Percentiles rank a stretch among this genome's conserved stretches.
phyloP scores from a whole-genome alignment of 2,329 filamentous ascomycete genomes.

The Penicillium sp. region DNA sequence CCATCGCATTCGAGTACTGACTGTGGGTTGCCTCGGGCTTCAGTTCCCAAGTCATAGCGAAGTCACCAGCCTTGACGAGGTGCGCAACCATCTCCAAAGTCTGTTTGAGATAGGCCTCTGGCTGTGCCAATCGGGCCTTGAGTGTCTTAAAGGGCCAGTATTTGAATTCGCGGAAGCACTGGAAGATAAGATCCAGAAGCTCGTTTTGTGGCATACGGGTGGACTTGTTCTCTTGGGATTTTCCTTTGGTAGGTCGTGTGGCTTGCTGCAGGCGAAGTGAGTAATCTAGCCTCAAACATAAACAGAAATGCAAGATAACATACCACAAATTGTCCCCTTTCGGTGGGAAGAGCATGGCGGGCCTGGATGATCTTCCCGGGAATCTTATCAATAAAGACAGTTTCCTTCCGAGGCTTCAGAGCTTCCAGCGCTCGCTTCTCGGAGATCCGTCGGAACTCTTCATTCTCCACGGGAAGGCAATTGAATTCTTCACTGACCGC shows the following conservation, averaged over 20 bases:
- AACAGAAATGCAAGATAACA: slow-evolving; percentile 20
- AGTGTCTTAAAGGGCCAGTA: slow-evolving; percentile 95
- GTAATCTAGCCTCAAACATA: slow-evolving; percentile 9
- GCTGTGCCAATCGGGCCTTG: slow-evolving; percentile 74
- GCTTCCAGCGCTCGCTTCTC: slow-evolving; percentile 59
- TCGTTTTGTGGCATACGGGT: slow-evolving; percentile 87
- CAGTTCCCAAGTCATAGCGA: slow-evolving; percentile 82
- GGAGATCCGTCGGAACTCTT: slow-evolving; percentile 65
- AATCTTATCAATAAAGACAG: slow-evolving; percentile 50
- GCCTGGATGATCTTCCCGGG: slow-evolving; percentile 57
- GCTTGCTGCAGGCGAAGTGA: slow-evolving; percentile 41
- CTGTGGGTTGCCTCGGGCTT: slow-evolving; percentile 66
- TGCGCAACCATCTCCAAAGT: slow-evolving; percentile 79
- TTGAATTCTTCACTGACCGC: slow-evolving; percentile 74
- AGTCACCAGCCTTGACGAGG: slow-evolving; percentile 77
- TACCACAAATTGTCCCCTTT: slow-evolving; percentile 46
- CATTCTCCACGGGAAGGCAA: slow-evolving; percentile 69
- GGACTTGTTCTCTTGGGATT: slow-evolving; percentile 73
- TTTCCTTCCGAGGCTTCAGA: slow-evolving; percentile 60
- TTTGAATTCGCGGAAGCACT: slow-evolving; percentile 77
- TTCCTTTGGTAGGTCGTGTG: slow-evolving; percentile 54
- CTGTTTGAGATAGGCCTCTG: slow-evolving; percentile 88
- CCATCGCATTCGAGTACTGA: slow-evolving; percentile 47
- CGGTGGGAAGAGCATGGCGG: slow-evolving; percentile 52
- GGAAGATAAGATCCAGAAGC: slow-evolving; percentile 80